Percentiles rank a stretch among this genome's conserved stretches.
phyloP scores from a whole-genome alignment of 805 yeast species.

The Helenozyma baotianmanensis region DNA sequence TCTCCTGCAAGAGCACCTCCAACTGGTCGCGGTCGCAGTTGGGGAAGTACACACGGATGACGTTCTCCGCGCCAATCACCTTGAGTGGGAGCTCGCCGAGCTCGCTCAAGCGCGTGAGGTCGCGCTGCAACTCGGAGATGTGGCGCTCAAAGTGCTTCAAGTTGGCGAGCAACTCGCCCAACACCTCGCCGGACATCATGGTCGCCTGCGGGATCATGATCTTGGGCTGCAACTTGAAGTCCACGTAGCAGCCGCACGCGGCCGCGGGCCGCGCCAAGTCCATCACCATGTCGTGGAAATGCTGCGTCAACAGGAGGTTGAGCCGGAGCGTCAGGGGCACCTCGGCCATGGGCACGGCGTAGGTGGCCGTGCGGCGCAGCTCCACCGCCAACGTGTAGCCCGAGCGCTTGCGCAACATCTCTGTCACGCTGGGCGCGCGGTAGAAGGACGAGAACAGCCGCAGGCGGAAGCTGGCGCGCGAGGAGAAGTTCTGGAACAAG shows the following conservation, averaged over 20 bases:
- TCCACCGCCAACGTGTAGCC: neutral
- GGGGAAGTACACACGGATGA: constrained; percentile 59
- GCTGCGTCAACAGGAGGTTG: constrained; percentile 26
- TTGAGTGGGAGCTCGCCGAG: constrained; percentile 67
- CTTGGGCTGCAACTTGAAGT: constrained; percentile 27
- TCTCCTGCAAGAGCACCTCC: constrained; percentile 52
- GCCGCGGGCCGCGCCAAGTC: constrained; percentile 11
- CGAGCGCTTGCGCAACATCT: constrained; percentile 12
- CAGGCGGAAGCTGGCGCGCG: constrained; percentile 14
- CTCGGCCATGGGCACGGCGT: constrained; percentile 1
- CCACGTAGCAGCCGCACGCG: constrained; percentile 29
- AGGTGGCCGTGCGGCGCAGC: neutral
- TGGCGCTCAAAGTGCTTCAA: constrained; percentile 31
- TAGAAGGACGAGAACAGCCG: constrained; percentile 11
- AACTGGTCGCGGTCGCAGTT: constrained; percentile 59
- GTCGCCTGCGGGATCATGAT: constrained; percentile 31
- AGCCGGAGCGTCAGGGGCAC: constrained; percentile 18
- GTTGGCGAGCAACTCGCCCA: constrained; percentile 17
- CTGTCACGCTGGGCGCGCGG: constrained; percentile 12
- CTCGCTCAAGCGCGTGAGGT: constrained; percentile 43
- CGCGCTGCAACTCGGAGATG: constrained; percentile 39
- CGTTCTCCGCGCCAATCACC: constrained; percentile 33
- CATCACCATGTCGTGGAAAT: constrained; percentile 15
- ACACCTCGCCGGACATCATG: constrained; percentile 26
- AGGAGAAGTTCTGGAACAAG: constrained; percentile 13